Percentiles rank a stretch among this genome's conserved stretches.
These are phyloP conservation scores for Talaromyces sp. DNA, from an alignment of 2,329 filamentous ascomycete genomes.

Conservation along the genomic window DNA sequence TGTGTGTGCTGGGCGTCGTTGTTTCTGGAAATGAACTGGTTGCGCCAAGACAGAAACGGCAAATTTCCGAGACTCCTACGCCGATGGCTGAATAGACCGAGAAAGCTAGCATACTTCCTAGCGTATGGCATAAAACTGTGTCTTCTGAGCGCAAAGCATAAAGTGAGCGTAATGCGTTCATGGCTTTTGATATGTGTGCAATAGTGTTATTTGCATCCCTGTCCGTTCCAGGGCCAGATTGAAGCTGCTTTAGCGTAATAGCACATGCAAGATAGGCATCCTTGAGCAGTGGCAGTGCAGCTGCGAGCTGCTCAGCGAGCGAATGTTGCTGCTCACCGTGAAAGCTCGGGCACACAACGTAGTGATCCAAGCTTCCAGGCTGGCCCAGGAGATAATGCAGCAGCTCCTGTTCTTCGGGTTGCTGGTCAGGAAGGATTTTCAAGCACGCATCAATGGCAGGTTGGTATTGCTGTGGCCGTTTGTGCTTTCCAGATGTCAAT, in stretches of 20 bases:
- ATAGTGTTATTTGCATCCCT: not conserved
- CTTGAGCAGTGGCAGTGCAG: conserved; percentile 1
- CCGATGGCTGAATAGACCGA: conserved; percentile 7
- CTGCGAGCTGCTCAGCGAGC: not conserved
- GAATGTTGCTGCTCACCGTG: conserved; percentile 4
- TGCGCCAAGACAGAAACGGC: conserved; percentile 3
- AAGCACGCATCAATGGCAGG: not conserved
- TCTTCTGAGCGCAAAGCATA: not conserved
- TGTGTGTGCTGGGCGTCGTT: not conserved
- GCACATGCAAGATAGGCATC: conserved; percentile 13
- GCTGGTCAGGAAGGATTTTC: not conserved
- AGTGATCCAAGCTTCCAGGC: conserved; percentile 1
- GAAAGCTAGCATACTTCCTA: conserved; percentile 7
- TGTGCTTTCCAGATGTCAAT: not conserved
- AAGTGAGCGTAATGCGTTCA: conserved; percentile 3
- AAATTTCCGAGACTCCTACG: conserved; percentile 9
- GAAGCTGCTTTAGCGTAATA: conserved; percentile 6
- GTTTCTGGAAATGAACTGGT: not conserved
- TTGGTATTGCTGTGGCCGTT: not conserved
- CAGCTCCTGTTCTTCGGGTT: conserved; percentile 6
- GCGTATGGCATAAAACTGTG: not conserved
- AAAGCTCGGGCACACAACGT: conserved; percentile 9
- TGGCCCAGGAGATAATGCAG: conserved; percentile 8
- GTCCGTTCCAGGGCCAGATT: not conserved
- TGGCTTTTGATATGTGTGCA: conserved; percentile 1